Evolutionary conservation across 169 alveolate genomes (phyloP).

Genomic region (Plasmodium knowlesi): DNA sequence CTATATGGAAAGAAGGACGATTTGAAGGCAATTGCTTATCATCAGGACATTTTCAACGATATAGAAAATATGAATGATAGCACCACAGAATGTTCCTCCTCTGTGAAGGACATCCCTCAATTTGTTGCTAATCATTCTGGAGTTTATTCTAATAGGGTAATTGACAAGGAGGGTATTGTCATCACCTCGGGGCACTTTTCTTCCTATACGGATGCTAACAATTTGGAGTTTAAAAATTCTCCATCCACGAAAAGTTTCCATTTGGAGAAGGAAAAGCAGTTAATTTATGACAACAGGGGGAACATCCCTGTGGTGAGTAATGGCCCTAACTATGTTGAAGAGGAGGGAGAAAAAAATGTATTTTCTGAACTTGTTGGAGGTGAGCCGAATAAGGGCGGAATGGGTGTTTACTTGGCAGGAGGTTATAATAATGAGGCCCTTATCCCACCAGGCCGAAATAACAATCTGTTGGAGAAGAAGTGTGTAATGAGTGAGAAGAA

Average conservation of each 20-base stretch:
- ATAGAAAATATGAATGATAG: conserved; percentile 53
- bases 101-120: conserved; percentile 12
- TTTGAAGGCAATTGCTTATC: conserved; percentile 1
- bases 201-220: neutral
- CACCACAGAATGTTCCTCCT: conserved; percentile 29
- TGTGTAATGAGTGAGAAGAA: neutral
- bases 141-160: neutral
- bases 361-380: neutral
- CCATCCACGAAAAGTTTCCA: neutral
- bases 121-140: neutral
- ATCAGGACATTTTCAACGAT: conserved; percentile 26
- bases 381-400: neutral
- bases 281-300: neutral
- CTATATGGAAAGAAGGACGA: conserved; percentile 1
- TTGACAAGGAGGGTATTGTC: neutral
- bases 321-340: neutral
- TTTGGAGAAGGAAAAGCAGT: neutral
- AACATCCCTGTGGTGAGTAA: neutral
- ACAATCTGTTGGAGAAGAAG: neutral
- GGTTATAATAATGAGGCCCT: neutral
- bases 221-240: neutral
- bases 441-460: neutral
- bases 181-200: neutral
- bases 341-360: neutral
- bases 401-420: neutral